Base-by-base conservation (phyloP, 306 rosid genomes). In the Quercus engelmannii region DNA sequence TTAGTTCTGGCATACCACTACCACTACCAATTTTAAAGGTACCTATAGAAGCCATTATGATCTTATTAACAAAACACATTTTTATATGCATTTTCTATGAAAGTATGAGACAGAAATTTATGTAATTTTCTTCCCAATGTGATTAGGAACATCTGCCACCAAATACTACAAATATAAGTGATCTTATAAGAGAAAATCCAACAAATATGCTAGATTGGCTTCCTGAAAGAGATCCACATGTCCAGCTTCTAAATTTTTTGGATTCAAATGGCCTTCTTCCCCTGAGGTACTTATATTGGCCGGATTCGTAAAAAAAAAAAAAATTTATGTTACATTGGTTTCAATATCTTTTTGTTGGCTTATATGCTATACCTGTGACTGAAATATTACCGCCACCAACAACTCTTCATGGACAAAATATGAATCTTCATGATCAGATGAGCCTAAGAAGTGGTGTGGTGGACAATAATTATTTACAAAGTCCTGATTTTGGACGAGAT, bases 181-280 rank as follows among this genome's bases (percentile, higher is more conserved):
- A 85, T 41, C 54, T 79, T 81, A 78, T 64, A 12, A 30, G 58
- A 35, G 75, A 49, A 57, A 80, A 80, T 54, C 67, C 86, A 70
- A 82, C 74, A 61, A 76, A 88, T 41, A 12, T 76, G 7, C 61
- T 78, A 68, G 85, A 78, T 25, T 88, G 92, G 90, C 63, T 80
- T 76, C 79, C 84, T 6, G 83, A 28, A 31, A 81, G 72, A 76
- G 88, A 90, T 59, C 86, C 83, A 62, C 81, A 77, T 51, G 71
- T 71, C 71, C 87, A 75, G 68, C 81, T 79, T 38, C 78, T 81
- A 56, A 86, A 81, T 86, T 84, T 89, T 46, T 78, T n/a, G 18
- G 75, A 82, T 79, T 84, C 80, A 57, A 86, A 77, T 68, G 84
- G 80, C n/a, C 71, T 77, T 84, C 79, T 86, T 73, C 80, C 80